Base-by-base conservation (phyloP, 2,329 filamentous ascomycete genomes). In the Stagonosporopsis tanaceti region DNA sequence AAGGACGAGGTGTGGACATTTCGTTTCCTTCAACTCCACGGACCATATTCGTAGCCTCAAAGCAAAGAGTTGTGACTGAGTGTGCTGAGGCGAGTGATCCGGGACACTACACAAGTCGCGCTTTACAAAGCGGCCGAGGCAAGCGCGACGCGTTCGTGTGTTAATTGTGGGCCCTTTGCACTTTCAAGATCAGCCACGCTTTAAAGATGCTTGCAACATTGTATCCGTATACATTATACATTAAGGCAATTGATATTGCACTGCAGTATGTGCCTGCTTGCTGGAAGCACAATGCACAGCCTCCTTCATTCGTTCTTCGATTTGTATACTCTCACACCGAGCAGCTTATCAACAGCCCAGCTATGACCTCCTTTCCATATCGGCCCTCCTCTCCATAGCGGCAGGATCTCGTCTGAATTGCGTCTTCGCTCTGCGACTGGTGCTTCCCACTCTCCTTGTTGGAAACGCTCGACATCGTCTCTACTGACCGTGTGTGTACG, bases 1-100 rank as follows among this genome's bases (percentile, higher is more conserved):
- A 77, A 37, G 79, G 57, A 35, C 73, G 72, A 45, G 79, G 78
- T 1, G 78, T 81, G 32, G 77, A 74, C 65, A 81, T 77, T 54
- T 80, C 78, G 67, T 80, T 80, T 20, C 78, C 79, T 66, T 81
- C 79, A 39, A 80, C 76, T 17, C 79, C 78, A 45, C 79, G 75
- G 42, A 74, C 78, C 79, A 81, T 81, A 30, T 24, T 58, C 17
- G 50, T 32, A 42, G 24, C 6, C 32, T 45, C 34, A 32, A 37
- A 55, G 4, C 14, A 40, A 28, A 25, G 40, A 28, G 30, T 20
- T 12, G 12, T n/a, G 14, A 42, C n/a, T 32, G 27, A 45, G 39
- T 50, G 42, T 22, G 38, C 20, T 44, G 39, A 48, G 34, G 39
- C 39, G 34, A 48, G 28, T 40, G 44, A 15, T 38, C 11, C 44